These are phyloP conservation scores for Sanghuangporus weigelae DNA, from an alignment of 1,284 basidiomycete species.

Conservation along the genomic window DNA sequence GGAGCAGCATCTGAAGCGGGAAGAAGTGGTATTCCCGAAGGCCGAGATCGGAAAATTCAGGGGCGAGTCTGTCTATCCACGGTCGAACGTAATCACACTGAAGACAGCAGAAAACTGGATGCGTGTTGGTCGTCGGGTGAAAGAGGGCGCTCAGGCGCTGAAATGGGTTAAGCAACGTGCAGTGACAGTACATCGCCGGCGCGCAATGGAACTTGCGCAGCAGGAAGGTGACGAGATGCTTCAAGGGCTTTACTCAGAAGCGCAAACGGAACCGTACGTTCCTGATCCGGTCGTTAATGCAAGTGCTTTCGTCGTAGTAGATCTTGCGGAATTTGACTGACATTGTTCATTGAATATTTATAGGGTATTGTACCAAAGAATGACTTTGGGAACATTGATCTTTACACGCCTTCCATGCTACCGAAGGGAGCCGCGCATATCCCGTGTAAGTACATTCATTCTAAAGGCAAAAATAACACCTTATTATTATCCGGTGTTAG, in stretches of 20 bases:
- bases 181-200: constrained; percentile 75
- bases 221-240: constrained; percentile 56
- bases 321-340: background rate
- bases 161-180: constrained; percentile 89
- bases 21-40: constrained; percentile 84
- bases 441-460: constrained; percentile 60
- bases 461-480: constrained; percentile 5
- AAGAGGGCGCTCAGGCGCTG: constrained; percentile 75
- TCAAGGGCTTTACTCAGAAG: constrained; percentile 84
- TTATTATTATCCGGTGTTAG: constrained; percentile 35
- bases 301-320: constrained; percentile 27
- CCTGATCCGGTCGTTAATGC: constrained; percentile 83
- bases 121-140: constrained; percentile 76
- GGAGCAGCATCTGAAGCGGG: constrained; percentile 82
- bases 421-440: constrained; percentile 85
- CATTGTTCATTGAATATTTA: constrained; percentile 16
- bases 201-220: constrained; percentile 76
- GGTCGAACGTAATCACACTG: constrained; percentile 75
- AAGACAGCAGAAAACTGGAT: constrained; percentile 96
- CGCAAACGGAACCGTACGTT: constrained; percentile 81
- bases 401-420: constrained; percentile 94
- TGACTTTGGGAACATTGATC: constrained; percentile 94
- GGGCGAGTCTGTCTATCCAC: constrained; percentile 90
- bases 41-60: constrained; percentile 88
- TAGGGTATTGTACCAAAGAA: constrained; percentile 94